Base-by-base conservation (phyloP, 495 filamentous ascomycete genomes). In the Penicillium samsonianum region DNA sequence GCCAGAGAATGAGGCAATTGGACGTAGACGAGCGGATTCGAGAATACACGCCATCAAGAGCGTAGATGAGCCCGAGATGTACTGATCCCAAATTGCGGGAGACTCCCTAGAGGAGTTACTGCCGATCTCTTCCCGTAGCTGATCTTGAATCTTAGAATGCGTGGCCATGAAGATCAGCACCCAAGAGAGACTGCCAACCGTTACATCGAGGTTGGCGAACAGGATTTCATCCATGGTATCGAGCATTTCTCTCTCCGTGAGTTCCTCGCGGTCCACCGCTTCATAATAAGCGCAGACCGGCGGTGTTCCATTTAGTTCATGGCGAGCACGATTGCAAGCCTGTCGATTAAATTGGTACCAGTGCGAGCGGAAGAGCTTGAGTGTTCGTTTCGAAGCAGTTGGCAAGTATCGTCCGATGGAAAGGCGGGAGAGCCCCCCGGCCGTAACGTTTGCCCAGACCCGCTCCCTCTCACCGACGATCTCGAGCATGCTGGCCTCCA, bases 141-240 rank as follows among this genome's bases (percentile, higher is more conserved):
- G n/a, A 2, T 51, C 41, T 48, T 78, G 73, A 4, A 63, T 45
- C 4, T 59, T 43, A 1, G 37, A 63, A 57, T 78, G 92, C 8
- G 62, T 57, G 5, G 75, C 78, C 0, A 81, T 60, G 49, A 76
- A 71, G 10, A 78, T 42, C 9, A 74, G 44, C 17, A 58, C 67
- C 76, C 76, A 80, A 1, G 73, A 67, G 1, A 78, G 16, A 6
- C 58, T 70, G 7, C 69, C 65, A 6, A 68, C 69, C 0, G 76
- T 76, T 1, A 80, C 76, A 53, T 81, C 78, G 0, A 81, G 58
- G 50, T 81, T 80, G 2, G 73, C 77, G 57, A 70, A 80, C 1
- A 79, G 66, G 52, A 67, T 65, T 55, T 80, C 78, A 52, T 76
- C 75, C 10, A 80, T 5, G 1, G 76, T 79, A 19, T 79, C 72